Evolutionary conservation across 176 grass and related monocot species (phyloP), one percentile per base, ranked within the genome.

Genomic region (Aegilops sharonensis): DNA sequence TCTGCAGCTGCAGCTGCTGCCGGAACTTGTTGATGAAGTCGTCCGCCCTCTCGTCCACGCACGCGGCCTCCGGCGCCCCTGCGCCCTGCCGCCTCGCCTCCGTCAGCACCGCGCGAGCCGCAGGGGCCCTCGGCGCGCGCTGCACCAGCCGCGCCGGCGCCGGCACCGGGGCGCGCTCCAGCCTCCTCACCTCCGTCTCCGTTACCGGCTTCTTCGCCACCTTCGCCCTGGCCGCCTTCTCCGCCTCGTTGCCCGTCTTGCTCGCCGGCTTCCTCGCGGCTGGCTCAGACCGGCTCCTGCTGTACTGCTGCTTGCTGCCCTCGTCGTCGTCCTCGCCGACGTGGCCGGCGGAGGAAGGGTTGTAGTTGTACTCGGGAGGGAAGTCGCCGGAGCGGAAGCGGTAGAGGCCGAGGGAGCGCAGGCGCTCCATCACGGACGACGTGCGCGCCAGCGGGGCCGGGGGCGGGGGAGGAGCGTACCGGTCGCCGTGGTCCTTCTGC

Each of bases 21-120:
- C 89, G 47, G 81, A 97, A 97, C 64, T 85, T 79, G 80, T 90
- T 94, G 67, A 97, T 94, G 90, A 97, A 97, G 66, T 97, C 90
- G 62, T 92, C 90, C 23, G 89, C 92, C 59, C 92, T 75, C 11
- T 72, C 87, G 75, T 94, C 89, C 61, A 92, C 90, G 76, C 86
- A 72, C 31, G 25, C 30, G n/a, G 31, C 6, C 60, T 64, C 92
- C 63, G 67, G 29, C 4, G 80, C 75, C 4, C 15, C 50, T 18
- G 63, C 36, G 36, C 63, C 84, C 70, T 43, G 25, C 24, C 23
- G 40, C 17, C 40, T 84, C 69, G 29, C 64, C n/a, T 11, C 36
- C 35, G 11, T n/a, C 56, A 25, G 30, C 67, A 30, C 81, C 69
- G 81, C 36, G 6, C 82, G 70, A 8, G 59, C 54, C 17, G 29